phyloP scores from a whole-genome alignment of 2,329 filamentous ascomycete genomes.

The Sclerotinia borealis region DNA sequence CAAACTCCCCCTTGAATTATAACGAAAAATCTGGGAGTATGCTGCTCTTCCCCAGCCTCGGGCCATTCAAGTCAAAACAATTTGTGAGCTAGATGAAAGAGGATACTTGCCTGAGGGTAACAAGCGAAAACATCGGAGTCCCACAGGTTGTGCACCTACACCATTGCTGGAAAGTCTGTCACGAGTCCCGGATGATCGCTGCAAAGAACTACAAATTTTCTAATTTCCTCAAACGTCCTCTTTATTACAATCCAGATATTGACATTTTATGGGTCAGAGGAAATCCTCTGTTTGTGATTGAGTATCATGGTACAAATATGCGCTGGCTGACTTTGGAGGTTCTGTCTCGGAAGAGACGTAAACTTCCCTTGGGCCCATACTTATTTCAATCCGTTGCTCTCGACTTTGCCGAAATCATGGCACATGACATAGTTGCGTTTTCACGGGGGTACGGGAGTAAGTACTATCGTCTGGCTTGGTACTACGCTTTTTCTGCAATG shows the following conservation, averaged over 20 bases:
- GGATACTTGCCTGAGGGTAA: no score
- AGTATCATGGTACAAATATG: no score
- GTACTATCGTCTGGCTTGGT: no score
- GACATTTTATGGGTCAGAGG: neutral
- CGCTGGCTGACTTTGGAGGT: no score
- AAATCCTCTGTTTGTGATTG: no score
- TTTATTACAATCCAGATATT: neutral
- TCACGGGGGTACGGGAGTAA: no score
- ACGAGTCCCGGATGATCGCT: neutral
- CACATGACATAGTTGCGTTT: no score
- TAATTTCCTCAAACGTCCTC: neutral
- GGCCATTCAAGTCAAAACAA: neutral
- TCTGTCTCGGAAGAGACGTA: neutral
- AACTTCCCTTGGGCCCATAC: neutral
- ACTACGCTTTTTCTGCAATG: neutral
- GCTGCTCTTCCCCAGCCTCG: neutral
- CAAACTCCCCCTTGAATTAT: neutral
- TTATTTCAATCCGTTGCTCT: neutral
- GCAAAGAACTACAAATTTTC: neutral
- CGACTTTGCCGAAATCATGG: neutral
- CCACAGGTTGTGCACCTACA: neutral
- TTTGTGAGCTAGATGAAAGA: neutral
- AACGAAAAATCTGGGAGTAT: neutral
- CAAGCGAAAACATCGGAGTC: no score
- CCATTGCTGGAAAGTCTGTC: neutral